Base-by-base conservation (phyloP, 2,329 filamentous ascomycete genomes). In the Aureobasidium sp. region DNA sequence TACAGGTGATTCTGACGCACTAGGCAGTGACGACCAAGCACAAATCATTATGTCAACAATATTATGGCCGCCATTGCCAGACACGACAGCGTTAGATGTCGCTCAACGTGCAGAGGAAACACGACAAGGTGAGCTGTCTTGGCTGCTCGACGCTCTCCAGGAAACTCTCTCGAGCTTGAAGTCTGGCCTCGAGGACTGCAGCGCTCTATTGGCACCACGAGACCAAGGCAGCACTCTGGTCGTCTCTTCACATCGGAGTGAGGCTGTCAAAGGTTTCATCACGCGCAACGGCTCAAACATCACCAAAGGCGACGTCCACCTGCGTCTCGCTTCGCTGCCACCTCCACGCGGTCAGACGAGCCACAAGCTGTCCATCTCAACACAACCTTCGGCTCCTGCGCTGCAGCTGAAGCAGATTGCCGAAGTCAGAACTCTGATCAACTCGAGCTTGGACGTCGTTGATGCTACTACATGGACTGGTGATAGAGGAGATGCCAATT, bases 261-360 rank as follows among this genome's bases (percentile, higher is more conserved):
- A 99, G 29, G 60, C 60, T 31, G 20, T 64, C 38, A 64, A 64
- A 29, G 50, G 60, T 18, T 55, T 55, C 40, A 47, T 98, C 67
- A 98, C 95, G 1, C 89, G 96, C 63, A 89, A 97, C 42, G 96
- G 96, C 45, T 93, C 93, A n/a, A 90, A 92, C 60, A 91, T 99
- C 69, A 91, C 97, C 69, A 97, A 97, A 78, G 95, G 94, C 70
- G 91, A 92, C 68, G 87, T 97, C 68, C 89, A 93, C 75, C 87
- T 98, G 42, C 91, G 92, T 61, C 87, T 97, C 16, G 86, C 88
- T 68, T 94, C 91, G 65, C 85, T 93, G 50, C 82, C 85, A 70
- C 83, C 82, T 64, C 83, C 84, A 53, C 84, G 82, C 55, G 87
- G 85, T 31, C 79, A 83, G 11, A 74, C 77, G 38, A 83, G 79